Evolutionary conservation across 495 filamentous ascomycete genomes (phyloP).

Genomic region (Aspergillus taichungensis): DNA sequence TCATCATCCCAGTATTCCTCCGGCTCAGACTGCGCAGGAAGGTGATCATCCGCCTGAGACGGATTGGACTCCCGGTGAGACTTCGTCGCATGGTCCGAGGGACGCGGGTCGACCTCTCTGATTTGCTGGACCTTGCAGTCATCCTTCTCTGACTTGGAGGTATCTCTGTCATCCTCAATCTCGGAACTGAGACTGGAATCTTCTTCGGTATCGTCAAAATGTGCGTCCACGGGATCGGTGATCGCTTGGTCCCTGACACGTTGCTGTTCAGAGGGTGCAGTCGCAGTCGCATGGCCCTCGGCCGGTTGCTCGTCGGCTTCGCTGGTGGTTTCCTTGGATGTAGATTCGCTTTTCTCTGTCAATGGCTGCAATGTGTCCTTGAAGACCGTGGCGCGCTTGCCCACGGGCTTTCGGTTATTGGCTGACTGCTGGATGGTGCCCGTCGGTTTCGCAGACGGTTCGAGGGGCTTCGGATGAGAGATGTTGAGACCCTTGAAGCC

Average conservation of each 20-base stretch:
- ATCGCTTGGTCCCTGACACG: conserved; percentile 2
- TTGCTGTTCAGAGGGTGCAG: conserved; percentile 8
- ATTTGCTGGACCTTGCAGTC: conserved; percentile 18
- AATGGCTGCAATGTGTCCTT: conserved; percentile 41
- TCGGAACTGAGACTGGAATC: conserved; percentile 7
- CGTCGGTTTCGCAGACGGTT: conserved; percentile 28
- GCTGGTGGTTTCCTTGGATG: conserved; percentile 31
- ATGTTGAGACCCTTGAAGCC: conserved; percentile 37
- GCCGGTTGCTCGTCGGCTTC: conserved; percentile 11
- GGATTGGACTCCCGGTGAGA: conserved; percentile 4
- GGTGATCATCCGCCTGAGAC: conserved; percentile 10
- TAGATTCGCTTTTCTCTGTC: conserved; percentile 19
- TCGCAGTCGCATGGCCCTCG: conserved; percentile 3
- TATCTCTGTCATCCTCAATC: conserved; percentile 9
- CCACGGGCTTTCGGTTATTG: conserved; percentile 37
- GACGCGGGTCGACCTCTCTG: conserved; percentile 7
- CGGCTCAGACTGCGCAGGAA: conserved; percentile 39
- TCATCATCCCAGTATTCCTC: conserved; percentile 74
- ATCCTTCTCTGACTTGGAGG: conserved; percentile 17
- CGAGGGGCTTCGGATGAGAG: conserved; percentile 23
- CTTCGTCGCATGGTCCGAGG: conserved; percentile 5
- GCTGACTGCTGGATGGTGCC: conserved; percentile 22
- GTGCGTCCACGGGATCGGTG: conserved; percentile 1
- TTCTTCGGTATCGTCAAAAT: conserved; percentile 12
- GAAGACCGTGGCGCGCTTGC: conserved; percentile 61